Evolutionary conservation across 768 basidiomycete genomes (phyloP), one percentile per base, ranked within the genome.

Genomic region (Mycena rosella): DNA sequence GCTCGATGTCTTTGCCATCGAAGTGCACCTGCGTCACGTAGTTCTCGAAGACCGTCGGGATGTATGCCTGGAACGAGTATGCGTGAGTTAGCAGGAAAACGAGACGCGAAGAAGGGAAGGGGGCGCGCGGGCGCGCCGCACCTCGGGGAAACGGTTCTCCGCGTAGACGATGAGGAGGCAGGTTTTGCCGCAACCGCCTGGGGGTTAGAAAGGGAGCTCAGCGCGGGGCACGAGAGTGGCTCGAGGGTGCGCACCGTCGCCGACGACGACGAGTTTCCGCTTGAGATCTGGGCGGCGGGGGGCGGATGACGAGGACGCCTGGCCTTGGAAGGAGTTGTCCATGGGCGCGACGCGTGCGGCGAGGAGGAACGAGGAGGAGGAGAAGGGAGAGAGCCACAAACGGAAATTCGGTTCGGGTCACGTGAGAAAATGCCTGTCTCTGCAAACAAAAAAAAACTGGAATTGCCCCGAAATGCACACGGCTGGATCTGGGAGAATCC

Each of bases 91-190:
- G 34, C 34, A 15, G 34, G 34, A 36, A 36, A 15, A 36, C 8
- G 34, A 7, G 34, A 20, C 20, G 32, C 29, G 27, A 52, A 24
- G 36, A 38, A 18, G 32, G 29, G 54, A 24, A 20, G 49, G 27
- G 11, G 63, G 30, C 45, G 24, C 54, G 59, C 36, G 49, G 73
- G 24, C 54, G 59, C 36, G 49, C 72, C 79, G 76, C 82, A 96
- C 95, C 87, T 97, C 96, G 48, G 96, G 96, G 76, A 97, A 98
- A 44, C 96, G 88, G 78, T 97, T 98, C 81, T 97, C 95, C 26
- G 96, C 96, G 76, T 98, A 98, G 40, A 96, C 96, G 74, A 98
- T 98, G 73, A 98, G 88, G 66, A 97, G 86, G 86, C 96, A 97
- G 52, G 96, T 98, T 88, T 97, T 95, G 75, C 93, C 93, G 76